These are phyloP conservation scores for Halophytophthora batemanensis DNA, from an alignment of 352 stramenopile species.

Conservation along the genomic window DNA sequence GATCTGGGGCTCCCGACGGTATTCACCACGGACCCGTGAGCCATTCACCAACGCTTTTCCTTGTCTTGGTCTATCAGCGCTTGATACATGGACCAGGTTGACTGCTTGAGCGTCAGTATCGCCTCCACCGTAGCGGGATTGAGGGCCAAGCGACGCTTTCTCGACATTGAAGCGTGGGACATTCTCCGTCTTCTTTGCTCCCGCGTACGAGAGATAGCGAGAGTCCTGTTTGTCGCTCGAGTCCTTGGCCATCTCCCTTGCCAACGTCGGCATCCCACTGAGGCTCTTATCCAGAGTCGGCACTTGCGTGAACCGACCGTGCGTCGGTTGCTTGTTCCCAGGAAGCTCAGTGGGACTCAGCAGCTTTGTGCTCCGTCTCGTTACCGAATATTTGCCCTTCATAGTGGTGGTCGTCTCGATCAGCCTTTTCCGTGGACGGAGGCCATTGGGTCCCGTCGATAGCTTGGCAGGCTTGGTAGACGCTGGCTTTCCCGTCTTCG, in stretches of 20 bases:
- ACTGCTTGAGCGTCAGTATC: slow-evolving; percentile 3
- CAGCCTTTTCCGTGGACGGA: slow-evolving; percentile 27
- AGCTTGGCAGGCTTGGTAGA: slow-evolving; percentile 3
- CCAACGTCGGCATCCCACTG: slow-evolving; percentile 13
- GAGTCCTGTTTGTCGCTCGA: slow-evolving; percentile 13
- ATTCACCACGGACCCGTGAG: slow-evolving; percentile 15
- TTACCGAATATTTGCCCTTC: slow-evolving; percentile 38
- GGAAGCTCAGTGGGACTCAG: slow-evolving; percentile 20
- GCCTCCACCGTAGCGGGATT: slow-evolving; percentile 28
- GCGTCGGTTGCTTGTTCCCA: slow-evolving; percentile 9
- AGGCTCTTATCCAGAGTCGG: slow-evolving; percentile 19
- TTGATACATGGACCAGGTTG: background rate
- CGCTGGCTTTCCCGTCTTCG: background rate
- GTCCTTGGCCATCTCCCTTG: slow-evolving; percentile 23
- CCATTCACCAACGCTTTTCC: slow-evolving; percentile 8
- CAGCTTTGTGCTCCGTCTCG: slow-evolving; percentile 46
- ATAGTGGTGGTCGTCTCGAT: slow-evolving; percentile 28
- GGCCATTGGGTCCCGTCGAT: slow-evolving; percentile 39
- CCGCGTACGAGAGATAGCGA: slow-evolving; percentile 50
- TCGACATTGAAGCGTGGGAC: slow-evolving; percentile 13
- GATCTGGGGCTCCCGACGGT: slow-evolving; percentile 42
- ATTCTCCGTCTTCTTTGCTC: slow-evolving; percentile 25
- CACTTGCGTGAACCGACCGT: slow-evolving; percentile 23
- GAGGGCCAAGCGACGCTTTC: slow-evolving; percentile 13
- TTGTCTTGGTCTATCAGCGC: slow-evolving; percentile 2